Evolutionary conservation across 805 yeast genomes (phyloP).

Genomic region (Candida namnaoensis): DNA sequence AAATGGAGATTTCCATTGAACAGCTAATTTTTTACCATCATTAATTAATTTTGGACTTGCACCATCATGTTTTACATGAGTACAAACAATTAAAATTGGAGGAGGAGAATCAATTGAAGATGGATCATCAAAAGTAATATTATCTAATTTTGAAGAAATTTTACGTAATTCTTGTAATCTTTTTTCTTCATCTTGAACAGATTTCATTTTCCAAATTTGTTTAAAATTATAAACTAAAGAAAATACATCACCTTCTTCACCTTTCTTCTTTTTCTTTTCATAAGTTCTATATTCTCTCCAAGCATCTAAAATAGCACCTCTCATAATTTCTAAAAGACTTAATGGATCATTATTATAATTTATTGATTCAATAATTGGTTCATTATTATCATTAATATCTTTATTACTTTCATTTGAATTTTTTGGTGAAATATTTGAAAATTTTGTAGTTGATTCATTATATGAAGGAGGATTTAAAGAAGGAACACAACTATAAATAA

Average conservation of each 20-base stretch:
- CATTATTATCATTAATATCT: background rate
- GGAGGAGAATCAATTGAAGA: conserved; percentile 40
- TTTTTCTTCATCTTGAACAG: conserved; percentile 19
- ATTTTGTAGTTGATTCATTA: conserved; percentile 13
- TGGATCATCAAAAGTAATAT: conserved; percentile 22
- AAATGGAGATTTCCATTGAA: conserved; percentile 58
- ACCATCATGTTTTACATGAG: conserved; percentile 47
- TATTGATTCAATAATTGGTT: too few relatives aligned
- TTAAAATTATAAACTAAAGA: conserved; percentile 50
- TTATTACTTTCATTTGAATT: conserved; percentile 3
- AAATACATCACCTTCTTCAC: conserved; percentile 61
- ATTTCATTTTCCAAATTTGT: conserved; percentile 42
- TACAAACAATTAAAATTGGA: conserved; percentile 60
- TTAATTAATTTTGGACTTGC: conserved; percentile 54
- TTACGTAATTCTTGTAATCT: conserved; percentile 21
- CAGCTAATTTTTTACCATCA: conserved; percentile 48
- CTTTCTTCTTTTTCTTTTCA: conserved; percentile 47
- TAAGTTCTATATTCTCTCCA: conserved; percentile 61
- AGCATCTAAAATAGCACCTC: conserved; percentile 56
- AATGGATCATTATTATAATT: conserved; percentile 1
- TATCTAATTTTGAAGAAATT: conserved; percentile 21
- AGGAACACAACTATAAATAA: conserved; percentile 66
- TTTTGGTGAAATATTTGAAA: conserved; percentile 6
- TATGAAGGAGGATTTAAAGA: conserved; percentile 52
- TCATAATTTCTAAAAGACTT: conserved; percentile 30